These are phyloP conservation scores for Rutstroemia sp. DNA, from an alignment of 2,329 filamentous ascomycete species.

Conservation along the genomic window DNA sequence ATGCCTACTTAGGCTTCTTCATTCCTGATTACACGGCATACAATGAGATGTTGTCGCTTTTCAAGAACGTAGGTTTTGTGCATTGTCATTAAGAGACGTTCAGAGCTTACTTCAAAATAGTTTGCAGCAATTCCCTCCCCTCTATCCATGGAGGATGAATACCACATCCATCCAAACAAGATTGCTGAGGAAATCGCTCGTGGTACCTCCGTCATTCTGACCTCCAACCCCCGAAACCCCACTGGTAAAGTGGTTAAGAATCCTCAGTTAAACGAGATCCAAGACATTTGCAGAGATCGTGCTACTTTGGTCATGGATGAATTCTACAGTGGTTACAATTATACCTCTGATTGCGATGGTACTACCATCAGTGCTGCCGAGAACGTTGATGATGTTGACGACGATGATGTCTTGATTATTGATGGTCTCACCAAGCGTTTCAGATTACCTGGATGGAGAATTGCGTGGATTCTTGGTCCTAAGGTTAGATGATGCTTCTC, in stretches of 20 bases:
- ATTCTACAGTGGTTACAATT: constrained; percentile 96
- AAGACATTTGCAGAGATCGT: constrained; percentile 84
- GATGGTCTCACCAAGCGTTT: constrained; percentile 96
- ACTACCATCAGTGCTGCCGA: constrained; percentile 81
- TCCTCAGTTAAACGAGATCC: constrained; percentile 80
- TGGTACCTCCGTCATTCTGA: constrained; percentile 81
- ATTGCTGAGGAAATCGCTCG: constrained; percentile 86
- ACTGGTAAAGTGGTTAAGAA: constrained; percentile 83
- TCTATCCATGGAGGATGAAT: constrained; percentile 75
- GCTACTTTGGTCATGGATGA: constrained; percentile 93
- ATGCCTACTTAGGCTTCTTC: constrained; percentile 89
- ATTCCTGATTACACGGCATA: constrained; percentile 95
- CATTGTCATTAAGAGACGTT: not conserved
- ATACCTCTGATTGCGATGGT: constrained; percentile 86
- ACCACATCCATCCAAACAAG: constrained; percentile 89
- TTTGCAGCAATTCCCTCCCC: constrained; percentile 85
- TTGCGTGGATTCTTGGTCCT: constrained; percentile 91
- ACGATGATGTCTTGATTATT: constrained; percentile 88
- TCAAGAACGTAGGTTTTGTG: constrained; percentile 64
- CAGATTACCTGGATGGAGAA: constrained; percentile 90
- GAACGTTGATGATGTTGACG: constrained; percentile 83
- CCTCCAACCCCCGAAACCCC: constrained; percentile 91
- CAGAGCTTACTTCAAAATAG: constrained; percentile 33
- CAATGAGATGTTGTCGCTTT: constrained; percentile 93
- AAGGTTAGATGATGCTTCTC: constrained; percentile 39